phyloP scores from a whole-genome alignment of 2,329 filamentous ascomycete species.

The Rutstroemia sydowiana region DNA sequence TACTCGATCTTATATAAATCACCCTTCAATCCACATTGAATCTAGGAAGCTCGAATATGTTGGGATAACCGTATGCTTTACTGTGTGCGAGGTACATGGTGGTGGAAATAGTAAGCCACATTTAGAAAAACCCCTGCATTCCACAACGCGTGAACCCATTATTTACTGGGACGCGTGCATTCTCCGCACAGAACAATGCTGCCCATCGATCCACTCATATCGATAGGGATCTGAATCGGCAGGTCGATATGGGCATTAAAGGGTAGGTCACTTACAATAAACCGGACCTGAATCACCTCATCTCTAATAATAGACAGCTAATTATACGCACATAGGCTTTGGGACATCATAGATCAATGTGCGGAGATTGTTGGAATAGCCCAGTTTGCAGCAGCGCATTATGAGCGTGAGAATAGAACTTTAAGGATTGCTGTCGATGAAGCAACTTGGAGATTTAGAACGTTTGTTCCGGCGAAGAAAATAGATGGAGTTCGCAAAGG shows the following conservation, averaged over 20 bases:
- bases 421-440: constrained; percentile 84
- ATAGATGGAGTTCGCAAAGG: constrained; percentile 46
- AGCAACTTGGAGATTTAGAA: constrained; percentile 89
- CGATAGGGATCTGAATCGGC: no score
- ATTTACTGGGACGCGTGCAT: no score
- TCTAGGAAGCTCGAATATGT: no score
- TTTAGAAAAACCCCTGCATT: no score
- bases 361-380: constrained; percentile 8
- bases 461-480: constrained; percentile 51
- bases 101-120: no score
- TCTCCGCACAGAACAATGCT: no score
- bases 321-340: constrained; percentile 1
- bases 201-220: no score
- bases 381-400: constrained; percentile 61
- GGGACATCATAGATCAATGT: neutral
- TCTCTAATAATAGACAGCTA: neutral
- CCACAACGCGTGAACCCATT: no score
- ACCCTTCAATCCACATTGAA: no score
- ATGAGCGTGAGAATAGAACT: constrained; percentile 60
- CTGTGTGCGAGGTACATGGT: no score
- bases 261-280: neutral
- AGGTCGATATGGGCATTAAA: neutral
- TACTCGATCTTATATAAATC: no score
- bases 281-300: neutral
- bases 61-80: no score